A percentile compares a stretch with the other conserved stretches of the same genome.
Evolutionary conservation across 1,284 basidiomycete species (phyloP).

Genomic region (Cystobasidium pallidum): DNA sequence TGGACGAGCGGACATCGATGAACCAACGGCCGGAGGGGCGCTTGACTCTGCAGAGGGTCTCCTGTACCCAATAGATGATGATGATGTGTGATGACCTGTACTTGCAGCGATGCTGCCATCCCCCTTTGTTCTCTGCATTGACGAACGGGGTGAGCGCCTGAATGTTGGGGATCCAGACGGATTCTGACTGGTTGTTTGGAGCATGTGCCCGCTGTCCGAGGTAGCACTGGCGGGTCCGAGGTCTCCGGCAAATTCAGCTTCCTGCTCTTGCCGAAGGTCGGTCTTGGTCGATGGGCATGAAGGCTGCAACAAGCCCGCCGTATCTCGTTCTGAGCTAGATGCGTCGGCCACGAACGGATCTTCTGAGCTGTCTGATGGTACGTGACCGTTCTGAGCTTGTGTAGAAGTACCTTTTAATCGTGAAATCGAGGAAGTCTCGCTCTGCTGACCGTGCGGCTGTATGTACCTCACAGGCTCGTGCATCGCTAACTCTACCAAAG

Average conservation of each 20-base stretch:
- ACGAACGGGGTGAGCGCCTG: slow-evolving; percentile 12
- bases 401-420: background rate
- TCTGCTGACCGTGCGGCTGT: background rate
- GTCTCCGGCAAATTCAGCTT: background rate
- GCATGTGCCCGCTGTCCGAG: background rate
- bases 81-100: slow-evolving; percentile 5
- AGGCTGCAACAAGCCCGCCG: background rate
- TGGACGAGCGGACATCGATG: slow-evolving; percentile 19
- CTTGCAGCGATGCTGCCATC: background rate
- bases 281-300: no score
- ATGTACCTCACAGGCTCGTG: background rate
- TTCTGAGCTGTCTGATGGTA: background rate
- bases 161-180: background rate
- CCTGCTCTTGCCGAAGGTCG: background rate
- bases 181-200: background rate
- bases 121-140: slow-evolving; percentile 1
- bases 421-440: background rate
- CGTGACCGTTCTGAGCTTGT: slow-evolving; percentile 14
- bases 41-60: slow-evolving; percentile 21
- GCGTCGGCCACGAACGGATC: slow-evolving; percentile 2
- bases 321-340: background rate
- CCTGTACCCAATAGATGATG: slow-evolving; percentile 17
- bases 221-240: background rate
- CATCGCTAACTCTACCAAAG: background rate
- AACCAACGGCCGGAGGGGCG: slow-evolving; percentile 18